Base-by-base conservation (phyloP, 2,329 filamentous ascomycete species). In the Beauveria australis region DNA sequence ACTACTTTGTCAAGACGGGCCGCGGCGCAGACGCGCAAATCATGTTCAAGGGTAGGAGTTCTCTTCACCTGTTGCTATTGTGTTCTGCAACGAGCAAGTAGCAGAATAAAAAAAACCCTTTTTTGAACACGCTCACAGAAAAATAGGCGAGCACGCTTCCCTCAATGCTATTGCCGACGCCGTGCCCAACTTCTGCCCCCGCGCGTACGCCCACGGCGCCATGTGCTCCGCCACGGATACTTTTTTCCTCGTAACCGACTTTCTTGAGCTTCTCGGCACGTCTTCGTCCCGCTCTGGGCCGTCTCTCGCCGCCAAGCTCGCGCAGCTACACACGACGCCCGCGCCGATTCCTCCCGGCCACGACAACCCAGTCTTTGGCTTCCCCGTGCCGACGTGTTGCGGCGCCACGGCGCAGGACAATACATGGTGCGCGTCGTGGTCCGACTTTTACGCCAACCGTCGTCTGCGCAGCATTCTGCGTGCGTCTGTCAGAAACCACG, bases 341-440 rank as follows among this genome's bases (percentile, higher is more conserved):
- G 89, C 89, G 0, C 89, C 90, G 0, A 72, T 79, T 0, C 86
- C 87, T 1, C 72, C 81, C 12, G 84, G 83, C 22, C 79, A 82
- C 64, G 74, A 80, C 1, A 78, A 69, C 43, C 84, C 85, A 3
- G 78, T 86, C 74, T 97, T 93, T 66, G 93, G 93, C 2, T 97
- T 97, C 69, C 89, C 89, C 0, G 87, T 88, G 0, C 77, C 88
- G 1, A 97, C 92, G 0, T 96, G 89, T 73, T 97, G 93, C 73
- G 92, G 92, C 2, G 84, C 90, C 51, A 94, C 91, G 8, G 82
- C 81, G 46, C 93, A 97, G 74, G 84, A 91, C 53, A 97, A 97
- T 70, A 75, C 75, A 0, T 96, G 83, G 76, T 82, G 79, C 53
- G 75, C 78, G 6, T 88, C 84, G 12, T 97, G 93, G 93, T 85